These are phyloP conservation scores for Erodium chrysanthum DNA, from an alignment of 441 rosid species.

Conservation along the genomic window DNA sequence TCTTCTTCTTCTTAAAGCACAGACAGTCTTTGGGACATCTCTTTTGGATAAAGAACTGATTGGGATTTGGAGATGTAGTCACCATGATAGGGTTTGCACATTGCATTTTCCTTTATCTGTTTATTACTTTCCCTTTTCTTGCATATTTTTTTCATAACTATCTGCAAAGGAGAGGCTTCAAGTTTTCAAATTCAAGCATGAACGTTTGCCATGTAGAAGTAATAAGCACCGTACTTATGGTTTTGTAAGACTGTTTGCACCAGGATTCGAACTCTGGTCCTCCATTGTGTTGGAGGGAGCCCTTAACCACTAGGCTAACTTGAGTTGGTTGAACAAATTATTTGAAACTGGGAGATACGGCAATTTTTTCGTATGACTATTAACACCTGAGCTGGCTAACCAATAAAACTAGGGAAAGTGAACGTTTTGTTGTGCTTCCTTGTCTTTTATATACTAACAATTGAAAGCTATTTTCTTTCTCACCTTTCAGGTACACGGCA, in stretches of 20 bases:
- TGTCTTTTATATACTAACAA: too few species aligned
- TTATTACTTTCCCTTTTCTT: neutral
- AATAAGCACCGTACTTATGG: too few species aligned
- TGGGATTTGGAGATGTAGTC: neutral
- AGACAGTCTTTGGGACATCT: neutral
- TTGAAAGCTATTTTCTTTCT: neutral
- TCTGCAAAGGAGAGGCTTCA: neutral
- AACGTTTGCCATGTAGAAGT: neutral
- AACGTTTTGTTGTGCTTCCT: too few species aligned
- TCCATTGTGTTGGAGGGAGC: too few species aligned
- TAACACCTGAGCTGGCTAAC: too few species aligned
- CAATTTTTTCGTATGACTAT: too few species aligned
- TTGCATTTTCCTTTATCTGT: neutral
- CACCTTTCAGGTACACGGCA: conserved; percentile 61
- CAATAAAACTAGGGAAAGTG: too few species aligned
- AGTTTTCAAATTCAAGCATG: neutral
- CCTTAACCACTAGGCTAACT: neutral
- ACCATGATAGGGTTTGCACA: neutral
- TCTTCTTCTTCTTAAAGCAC: neutral
- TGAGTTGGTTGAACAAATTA: neutral
- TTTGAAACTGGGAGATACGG: neutral
- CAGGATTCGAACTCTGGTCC: neutral
- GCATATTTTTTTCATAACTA: neutral
- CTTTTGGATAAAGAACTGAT: neutral
- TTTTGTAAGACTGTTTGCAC: neutral